These are phyloP conservation scores for Populus euphratica DNA, from an alignment of 345 rosid genomes.

Conservation along the genomic window DNA sequence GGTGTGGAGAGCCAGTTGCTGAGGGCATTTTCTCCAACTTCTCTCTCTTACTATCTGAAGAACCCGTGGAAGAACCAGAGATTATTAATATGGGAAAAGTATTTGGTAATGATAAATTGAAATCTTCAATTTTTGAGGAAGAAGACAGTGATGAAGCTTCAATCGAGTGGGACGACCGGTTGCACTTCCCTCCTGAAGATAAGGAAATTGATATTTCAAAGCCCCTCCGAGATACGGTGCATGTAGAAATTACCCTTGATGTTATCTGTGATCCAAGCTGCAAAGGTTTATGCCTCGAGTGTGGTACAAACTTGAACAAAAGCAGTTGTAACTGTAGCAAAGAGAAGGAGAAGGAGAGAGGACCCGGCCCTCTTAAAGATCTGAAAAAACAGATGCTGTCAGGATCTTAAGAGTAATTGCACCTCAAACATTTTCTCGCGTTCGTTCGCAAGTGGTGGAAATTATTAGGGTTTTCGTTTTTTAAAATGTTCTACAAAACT, in stretches of 20 bases:
- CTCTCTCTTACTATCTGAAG: conserved; percentile 61
- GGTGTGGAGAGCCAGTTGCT: conserved; percentile 74
- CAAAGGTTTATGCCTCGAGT: conserved; percentile 73
- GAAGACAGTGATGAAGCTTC: conserved; percentile 51
- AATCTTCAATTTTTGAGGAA: conserved; percentile 15
- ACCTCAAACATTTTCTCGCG: neutral
- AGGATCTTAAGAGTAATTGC: conserved; percentile 23
- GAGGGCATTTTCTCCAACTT: conserved; percentile 74
- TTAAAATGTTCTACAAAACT: too few relatives aligned
- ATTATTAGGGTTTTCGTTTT: too few relatives aligned
- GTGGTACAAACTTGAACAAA: conserved; percentile 71
- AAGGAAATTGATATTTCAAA: conserved; percentile 81
- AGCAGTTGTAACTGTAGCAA: conserved; percentile 54
- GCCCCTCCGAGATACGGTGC: conserved; percentile 75
- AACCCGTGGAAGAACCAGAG: conserved; percentile 68
- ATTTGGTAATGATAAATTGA: conserved; percentile 33
- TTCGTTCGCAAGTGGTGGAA: too few relatives aligned
- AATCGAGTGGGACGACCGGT: conserved; percentile 77
- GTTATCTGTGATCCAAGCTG: conserved; percentile 67
- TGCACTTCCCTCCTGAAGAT: conserved; percentile 61
- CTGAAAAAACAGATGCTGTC: conserved; percentile 60
- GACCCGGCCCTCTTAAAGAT: conserved; percentile 62
- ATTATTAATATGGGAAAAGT: conserved; percentile 49
- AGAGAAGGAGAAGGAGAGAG: conserved; percentile 42
- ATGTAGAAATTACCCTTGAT: conserved; percentile 62